These are phyloP conservation scores for Scolecobasidium constrictum DNA, from an alignment of 2,329 filamentous ascomycete genomes.

Conservation along the genomic window DNA sequence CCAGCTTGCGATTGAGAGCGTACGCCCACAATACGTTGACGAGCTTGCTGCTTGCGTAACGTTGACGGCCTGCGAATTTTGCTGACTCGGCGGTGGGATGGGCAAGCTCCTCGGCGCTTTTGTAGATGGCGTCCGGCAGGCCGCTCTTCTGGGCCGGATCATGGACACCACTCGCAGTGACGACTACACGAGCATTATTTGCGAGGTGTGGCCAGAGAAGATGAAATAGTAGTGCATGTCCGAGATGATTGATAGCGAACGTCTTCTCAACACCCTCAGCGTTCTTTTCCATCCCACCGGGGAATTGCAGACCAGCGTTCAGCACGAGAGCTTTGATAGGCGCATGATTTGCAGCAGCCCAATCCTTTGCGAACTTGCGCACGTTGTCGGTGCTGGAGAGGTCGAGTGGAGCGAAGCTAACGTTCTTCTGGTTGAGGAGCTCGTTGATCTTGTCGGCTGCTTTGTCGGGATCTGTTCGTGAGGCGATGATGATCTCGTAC, in stretches of 20 bases:
- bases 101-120: too few species aligned
- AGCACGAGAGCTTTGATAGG: conserved; percentile 35
- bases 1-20: conserved; percentile 30
- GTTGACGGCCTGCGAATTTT: conserved; percentile 24
- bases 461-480: conserved; percentile 31
- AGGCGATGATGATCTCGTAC: conserved; percentile 33
- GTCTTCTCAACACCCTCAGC: too few species aligned
- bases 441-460: conserved; percentile 34
- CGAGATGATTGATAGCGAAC: too few species aligned
- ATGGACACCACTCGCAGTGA: too few species aligned
- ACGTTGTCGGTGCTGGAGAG: conserved; percentile 29
- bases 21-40: conserved; percentile 39
- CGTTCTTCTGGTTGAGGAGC: conserved; percentile 28
- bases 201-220: too few species aligned
- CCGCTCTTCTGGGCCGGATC: too few species aligned
- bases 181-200: too few species aligned
- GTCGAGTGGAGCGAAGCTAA: conserved; percentile 33
- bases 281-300: conserved; percentile 16
- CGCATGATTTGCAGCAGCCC: conserved; percentile 23
- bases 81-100: too few species aligned
- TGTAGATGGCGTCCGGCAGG: too few species aligned
- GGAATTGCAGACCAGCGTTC: conserved; percentile 39
- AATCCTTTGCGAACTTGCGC: conserved; percentile 30
- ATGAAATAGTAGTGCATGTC: too few species aligned
- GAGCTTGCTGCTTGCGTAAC: conserved; percentile 37